Base-by-base conservation (phyloP, 257 asterid genomes). In the Plantago major region DNA sequence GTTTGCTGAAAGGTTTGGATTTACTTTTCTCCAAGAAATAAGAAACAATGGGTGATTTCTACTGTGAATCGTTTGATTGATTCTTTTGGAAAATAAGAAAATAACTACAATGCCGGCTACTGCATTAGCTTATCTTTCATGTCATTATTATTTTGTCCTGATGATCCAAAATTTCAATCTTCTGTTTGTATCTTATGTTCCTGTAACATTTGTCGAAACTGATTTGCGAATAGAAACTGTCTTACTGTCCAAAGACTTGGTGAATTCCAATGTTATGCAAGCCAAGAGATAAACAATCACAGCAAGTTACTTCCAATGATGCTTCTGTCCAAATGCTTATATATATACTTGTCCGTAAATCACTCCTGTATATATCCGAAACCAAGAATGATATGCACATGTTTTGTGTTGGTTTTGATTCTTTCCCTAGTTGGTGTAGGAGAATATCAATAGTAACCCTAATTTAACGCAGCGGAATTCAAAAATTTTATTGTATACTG, bases 371-470 rank as follows among this genome's bases (percentile, higher is more conserved):
- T 12, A 18, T 26, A 11, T 49, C 55, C 15, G 37, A 47, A 19
- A 5, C 72, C 69, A 50, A 38, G 4, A 46, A 74, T 74, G 72
- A 64, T 22, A 64, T 42, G 47, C 11, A 62, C 42, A 8, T 42
- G 18, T 13, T 9, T 64, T 15, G 14, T 64, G 11, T 46, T 64
- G 16, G 38, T 73, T n/a, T 74, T 59, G 22, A 42, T 62, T n/a
- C 17, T 74, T 4, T 61, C n/a, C n/a, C n/a, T n/a, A n/a, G n/a
- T n/a, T n/a, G n/a, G n/a, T n/a, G n/a, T n/a, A n/a, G n/a, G n/a
- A n/a, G n/a, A n/a, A n/a, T n/a, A n/a, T n/a, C n/a, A n/a, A n/a
- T n/a, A n/a, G n/a, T n/a, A n/a, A n/a, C n/a, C n/a, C n/a, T n/a
- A n/a, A n/a, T n/a, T n/a, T n/a, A n/a, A n/a, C n/a, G n/a, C n/a